Conservation (phyloP, 2,329 filamentous ascomycete species). For the Penicillium sp. region DNA sequence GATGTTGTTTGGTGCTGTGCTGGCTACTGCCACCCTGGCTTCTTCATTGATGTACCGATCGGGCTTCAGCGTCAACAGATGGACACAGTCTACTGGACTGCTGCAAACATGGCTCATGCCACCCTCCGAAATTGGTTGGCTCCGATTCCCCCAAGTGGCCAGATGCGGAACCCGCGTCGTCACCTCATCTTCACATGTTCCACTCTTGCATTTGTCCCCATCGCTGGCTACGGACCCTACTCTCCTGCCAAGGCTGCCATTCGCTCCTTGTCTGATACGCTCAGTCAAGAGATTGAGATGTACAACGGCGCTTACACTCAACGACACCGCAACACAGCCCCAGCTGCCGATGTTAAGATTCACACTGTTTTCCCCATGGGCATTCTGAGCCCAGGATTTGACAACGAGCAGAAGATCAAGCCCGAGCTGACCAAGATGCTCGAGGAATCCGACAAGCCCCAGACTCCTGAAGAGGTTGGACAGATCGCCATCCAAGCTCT, state of each 20-base stretch:
- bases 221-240: constrained; percentile 83
- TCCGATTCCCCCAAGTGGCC: constrained; percentile 30
- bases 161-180: constrained; percentile 44
- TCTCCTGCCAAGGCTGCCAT: constrained; percentile 82
- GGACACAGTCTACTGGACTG: constrained; percentile 90
- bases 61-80: constrained; percentile 72
- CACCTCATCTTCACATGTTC: constrained; percentile 90
- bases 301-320: constrained; percentile 67
- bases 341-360: constrained; percentile 69
- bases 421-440: constrained; percentile 75
- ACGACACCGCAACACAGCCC: constrained; percentile 37
- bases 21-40: constrained; percentile 68
- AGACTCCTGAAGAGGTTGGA: constrained; percentile 78
- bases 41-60: constrained; percentile 74
- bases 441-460: constrained; percentile 78
- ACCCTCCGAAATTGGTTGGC: constrained; percentile 72
- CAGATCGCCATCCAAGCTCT: constrained; percentile 67
- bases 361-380: constrained; percentile 82
- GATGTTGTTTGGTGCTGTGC: constrained; percentile 93
- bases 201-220: constrained; percentile 69
- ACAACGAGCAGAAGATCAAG: constrained; percentile 74
- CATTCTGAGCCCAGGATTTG: constrained; percentile 73
- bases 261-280: constrained; percentile 75
- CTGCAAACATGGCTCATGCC: constrained; percentile 80
- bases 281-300: constrained; percentile 79